These are phyloP conservation scores for Termitomyces sp. DNA, from an alignment of 768 basidiomycete species.

Conservation along the genomic window DNA sequence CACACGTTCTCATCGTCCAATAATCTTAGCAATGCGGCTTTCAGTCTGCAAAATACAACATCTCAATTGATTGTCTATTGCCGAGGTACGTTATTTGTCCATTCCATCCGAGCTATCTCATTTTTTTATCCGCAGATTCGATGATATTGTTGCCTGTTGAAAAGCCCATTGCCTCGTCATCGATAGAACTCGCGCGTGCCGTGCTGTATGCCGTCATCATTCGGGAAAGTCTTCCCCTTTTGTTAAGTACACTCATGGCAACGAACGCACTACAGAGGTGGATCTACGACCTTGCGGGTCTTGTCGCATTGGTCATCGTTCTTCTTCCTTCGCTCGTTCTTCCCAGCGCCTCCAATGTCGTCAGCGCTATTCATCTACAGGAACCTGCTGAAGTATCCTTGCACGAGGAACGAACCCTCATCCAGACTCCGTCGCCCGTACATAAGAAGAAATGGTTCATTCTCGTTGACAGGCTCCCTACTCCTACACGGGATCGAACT, in stretches of 20 bases:
- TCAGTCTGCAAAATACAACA: background rate
- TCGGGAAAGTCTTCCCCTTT: background rate
- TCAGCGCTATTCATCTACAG: constrained; percentile 1
- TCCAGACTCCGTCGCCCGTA: constrained; percentile 3
- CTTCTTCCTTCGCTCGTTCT: constrained; percentile 1
- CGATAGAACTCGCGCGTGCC: background rate
- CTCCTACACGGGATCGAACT: background rate
- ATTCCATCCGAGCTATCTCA: background rate
- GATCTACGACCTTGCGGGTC: constrained; percentile 2
- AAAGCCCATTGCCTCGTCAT: background rate
- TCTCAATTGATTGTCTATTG: background rate
- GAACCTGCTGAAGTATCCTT: background rate
- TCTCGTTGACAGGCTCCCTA: background rate
- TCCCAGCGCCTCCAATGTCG: background rate
- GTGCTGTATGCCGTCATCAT: constrained; percentile 1
- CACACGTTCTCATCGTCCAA: background rate
- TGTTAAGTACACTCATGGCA: background rate
- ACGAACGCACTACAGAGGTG: background rate
- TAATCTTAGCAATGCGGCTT: background rate
- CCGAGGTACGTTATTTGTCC: background rate
- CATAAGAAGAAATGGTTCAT: constrained; percentile 5
- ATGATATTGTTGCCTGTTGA: background rate
- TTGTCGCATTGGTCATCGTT: constrained; percentile 1
- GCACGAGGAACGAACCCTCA: constrained; percentile 1
- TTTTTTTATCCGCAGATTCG: background rate